Percentiles rank a stretch among this genome's conserved stretches.
Evolutionary conservation across 2,329 filamentous ascomycete genomes (phyloP).

Genomic region (Cytospora leucostoma): DNA sequence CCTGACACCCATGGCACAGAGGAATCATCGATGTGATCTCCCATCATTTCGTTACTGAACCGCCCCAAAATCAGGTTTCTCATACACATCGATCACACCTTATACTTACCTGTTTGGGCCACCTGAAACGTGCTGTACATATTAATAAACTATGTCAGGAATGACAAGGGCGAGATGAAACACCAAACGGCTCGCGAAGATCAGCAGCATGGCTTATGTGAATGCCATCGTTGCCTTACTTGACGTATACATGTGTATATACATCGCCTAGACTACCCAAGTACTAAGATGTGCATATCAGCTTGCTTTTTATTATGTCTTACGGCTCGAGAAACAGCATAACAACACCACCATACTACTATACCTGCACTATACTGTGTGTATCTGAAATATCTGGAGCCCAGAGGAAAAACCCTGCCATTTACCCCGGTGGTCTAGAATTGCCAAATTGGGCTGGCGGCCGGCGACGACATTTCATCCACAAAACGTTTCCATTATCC

Average conservation of each 20-base stretch:
- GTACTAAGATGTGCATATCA: not conserved
- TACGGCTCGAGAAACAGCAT: no score
- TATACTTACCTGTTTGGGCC: constrained; percentile 18
- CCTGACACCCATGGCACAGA: not conserved
- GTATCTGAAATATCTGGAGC: no score
- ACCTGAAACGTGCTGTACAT: constrained; percentile 24
- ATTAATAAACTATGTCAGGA: not conserved
- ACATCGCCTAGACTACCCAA: not conserved
- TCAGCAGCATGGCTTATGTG: constrained; percentile 8
- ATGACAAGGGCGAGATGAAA: constrained; percentile 26
- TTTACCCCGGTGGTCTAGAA: no score
- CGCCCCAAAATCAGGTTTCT: constrained; percentile 19
- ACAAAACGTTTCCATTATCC: no score
- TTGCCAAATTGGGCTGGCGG: no score
- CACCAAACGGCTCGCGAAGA: constrained; percentile 13
- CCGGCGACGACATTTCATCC: no score
- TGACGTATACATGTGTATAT: not conserved
- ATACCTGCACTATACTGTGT: no score
- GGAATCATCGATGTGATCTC: not conserved
- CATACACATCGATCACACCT: constrained; percentile 10
- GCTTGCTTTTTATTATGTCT: no score
- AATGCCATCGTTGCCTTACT: not conserved
- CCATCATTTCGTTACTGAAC: not conserved
- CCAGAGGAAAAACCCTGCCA: no score
- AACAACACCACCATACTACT: no score